phyloP scores from a whole-genome alignment of 495 filamentous ascomycete genomes.

The Penicillium argentinense region DNA sequence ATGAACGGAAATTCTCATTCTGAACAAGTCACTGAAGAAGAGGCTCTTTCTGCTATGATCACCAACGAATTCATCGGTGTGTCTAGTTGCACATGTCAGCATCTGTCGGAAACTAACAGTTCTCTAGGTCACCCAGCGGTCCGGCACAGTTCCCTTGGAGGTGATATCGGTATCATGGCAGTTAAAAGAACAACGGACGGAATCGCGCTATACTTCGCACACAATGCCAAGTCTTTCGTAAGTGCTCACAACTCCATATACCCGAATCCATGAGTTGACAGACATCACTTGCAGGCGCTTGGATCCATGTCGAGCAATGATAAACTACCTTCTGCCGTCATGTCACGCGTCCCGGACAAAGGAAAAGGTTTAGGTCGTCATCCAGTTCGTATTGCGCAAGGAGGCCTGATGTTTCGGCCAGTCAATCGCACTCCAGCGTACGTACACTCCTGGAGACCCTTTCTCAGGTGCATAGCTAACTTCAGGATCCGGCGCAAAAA shows the following conservation, averaged over 20 bases:
- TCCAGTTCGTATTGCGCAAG: slow-evolving; percentile 40
- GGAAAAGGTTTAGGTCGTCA: slow-evolving; percentile 4
- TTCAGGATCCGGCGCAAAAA: too few species aligned
- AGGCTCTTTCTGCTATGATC: slow-evolving; percentile 70
- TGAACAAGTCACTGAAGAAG: slow-evolving; percentile 66
- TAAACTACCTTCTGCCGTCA: slow-evolving; percentile 67
- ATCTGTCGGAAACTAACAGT: slow-evolving; percentile 16
- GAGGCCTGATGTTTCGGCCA: slow-evolving; percentile 30
- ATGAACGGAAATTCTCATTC: slow-evolving; percentile 59
- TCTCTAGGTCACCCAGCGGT: slow-evolving; percentile 70
- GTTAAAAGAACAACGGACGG: slow-evolving; percentile 75
- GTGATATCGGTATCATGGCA: slow-evolving; percentile 79
- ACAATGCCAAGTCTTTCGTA: slow-evolving; percentile 90
- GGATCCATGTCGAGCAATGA: slow-evolving; percentile 83
- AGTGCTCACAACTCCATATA: slow-evolving; percentile 21
- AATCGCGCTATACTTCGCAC: slow-evolving; percentile 78
- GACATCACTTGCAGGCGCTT: slow-evolving; percentile 55
- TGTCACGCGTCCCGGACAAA: slow-evolving; percentile 67
- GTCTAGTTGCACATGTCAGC: slow-evolving; percentile 2
- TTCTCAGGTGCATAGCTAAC: too few species aligned
- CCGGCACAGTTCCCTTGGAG: slow-evolving; percentile 63
- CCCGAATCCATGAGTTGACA: not conserved
- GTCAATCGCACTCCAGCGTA: too few species aligned
- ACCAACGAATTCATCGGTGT: slow-evolving; percentile 74
- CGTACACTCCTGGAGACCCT: too few species aligned